These are phyloP conservation scores for Microdochium trichocladiopsis DNA, from an alignment of 2,329 filamentous ascomycete genomes.

Conservation along the genomic window DNA sequence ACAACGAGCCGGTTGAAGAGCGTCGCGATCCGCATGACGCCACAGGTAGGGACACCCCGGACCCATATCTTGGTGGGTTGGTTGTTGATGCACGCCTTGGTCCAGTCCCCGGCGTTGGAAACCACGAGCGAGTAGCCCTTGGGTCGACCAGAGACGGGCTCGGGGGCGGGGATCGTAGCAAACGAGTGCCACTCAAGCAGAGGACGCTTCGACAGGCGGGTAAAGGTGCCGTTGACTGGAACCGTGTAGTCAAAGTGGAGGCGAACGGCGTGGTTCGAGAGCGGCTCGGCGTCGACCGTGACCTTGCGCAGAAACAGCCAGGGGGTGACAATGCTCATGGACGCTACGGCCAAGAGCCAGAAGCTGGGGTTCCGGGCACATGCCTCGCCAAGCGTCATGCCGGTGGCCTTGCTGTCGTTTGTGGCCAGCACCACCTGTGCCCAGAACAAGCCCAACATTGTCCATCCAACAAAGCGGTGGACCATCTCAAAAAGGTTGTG, in stretches of 20 bases:
- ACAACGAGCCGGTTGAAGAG: conserved; percentile 60
- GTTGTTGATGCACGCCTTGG: conserved; percentile 51
- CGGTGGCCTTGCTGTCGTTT: conserved; percentile 26
- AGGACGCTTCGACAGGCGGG: conserved; percentile 55
- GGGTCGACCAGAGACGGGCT: conserved; percentile 21
- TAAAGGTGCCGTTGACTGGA: conserved; percentile 47
- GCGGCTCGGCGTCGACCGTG: conserved; percentile 54
- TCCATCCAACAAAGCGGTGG: conserved; percentile 71
- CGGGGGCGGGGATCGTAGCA: conserved; percentile 59
- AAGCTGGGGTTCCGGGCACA: conserved; percentile 37
- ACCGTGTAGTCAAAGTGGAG: conserved; percentile 62
- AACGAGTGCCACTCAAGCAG: conserved; percentile 71
- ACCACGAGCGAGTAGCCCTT: conserved; percentile 62
- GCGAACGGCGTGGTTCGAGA: conserved; percentile 66
- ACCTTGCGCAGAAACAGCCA: conserved; percentile 68
- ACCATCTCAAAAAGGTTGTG: conserved; percentile 65
- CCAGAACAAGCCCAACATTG: conserved; percentile 58
- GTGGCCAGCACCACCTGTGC: conserved; percentile 49
- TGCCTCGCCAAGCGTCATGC: conserved; percentile 23
- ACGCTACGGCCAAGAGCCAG: conserved; percentile 63
- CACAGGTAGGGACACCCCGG: conserved; percentile 58
- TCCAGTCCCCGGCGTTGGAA: conserved; percentile 73
- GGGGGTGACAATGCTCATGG: conserved; percentile 59
- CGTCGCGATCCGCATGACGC: conserved; percentile 59
- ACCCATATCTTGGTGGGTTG: conserved; percentile 60